These are phyloP conservation scores for Leccinellum albellum DNA, from an alignment of 768 basidiomycete genomes.

Conservation along the genomic window DNA sequence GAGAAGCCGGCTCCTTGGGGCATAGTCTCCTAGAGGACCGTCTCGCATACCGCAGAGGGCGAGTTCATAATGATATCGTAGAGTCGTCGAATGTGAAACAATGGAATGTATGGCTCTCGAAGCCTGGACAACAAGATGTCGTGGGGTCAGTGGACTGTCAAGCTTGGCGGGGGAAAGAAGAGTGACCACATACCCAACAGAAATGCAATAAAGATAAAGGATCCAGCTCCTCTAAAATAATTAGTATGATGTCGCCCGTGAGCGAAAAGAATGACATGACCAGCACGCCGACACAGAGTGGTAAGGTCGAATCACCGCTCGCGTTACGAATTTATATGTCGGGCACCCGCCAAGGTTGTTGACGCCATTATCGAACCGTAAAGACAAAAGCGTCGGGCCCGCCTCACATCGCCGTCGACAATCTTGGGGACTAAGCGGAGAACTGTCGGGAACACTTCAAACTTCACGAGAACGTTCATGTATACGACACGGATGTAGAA, in stretches of 20 bases:
- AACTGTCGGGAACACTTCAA: slow-evolving; percentile 24
- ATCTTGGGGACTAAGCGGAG: slow-evolving; percentile 25
- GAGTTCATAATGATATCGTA: slow-evolving; percentile 33
- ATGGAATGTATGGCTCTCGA: slow-evolving; percentile 21
- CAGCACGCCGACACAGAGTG: slow-evolving; percentile 30
- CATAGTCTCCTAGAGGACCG: slow-evolving; percentile 18
- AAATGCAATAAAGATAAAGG: slow-evolving; percentile 32
- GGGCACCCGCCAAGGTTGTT: slow-evolving; percentile 18
- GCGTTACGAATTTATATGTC: slow-evolving; percentile 29
- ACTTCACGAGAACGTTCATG: slow-evolving; percentile 24
- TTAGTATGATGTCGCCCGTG: slow-evolving; percentile 27
- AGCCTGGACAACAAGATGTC: slow-evolving; percentile 16
- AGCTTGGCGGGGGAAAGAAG: not conserved
- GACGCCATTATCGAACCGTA: slow-evolving; percentile 20
- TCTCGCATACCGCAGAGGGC: slow-evolving; percentile 30
- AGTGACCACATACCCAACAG: slow-evolving; percentile 22
- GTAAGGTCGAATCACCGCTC: slow-evolving; percentile 9
- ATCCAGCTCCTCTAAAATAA: slow-evolving; percentile 33
- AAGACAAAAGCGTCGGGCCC: slow-evolving; percentile 36
- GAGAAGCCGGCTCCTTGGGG: slow-evolving; percentile 24
- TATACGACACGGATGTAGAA: slow-evolving; percentile 28
- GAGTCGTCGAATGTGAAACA: slow-evolving; percentile 22
- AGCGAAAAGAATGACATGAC: slow-evolving; percentile 35
- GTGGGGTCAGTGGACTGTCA: not conserved
- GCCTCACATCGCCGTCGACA: slow-evolving; percentile 30